These are phyloP conservation scores for Litsea cubeba DNA, from an alignment of 164 flowering plant species.

Conservation along the genomic window DNA sequence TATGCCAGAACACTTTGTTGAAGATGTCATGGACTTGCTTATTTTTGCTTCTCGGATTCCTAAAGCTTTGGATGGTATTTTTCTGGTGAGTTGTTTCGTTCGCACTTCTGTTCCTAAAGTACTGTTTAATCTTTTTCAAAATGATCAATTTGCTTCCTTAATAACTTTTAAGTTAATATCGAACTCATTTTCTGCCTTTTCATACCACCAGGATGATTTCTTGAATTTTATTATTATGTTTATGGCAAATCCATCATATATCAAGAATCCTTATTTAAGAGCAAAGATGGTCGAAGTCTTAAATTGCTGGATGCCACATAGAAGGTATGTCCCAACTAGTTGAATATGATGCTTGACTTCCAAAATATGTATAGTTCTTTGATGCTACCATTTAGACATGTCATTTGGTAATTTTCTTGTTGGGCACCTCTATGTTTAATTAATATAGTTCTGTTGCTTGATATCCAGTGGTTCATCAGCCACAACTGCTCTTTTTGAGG, in stretches of 20 bases:
- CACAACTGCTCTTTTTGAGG: slow-evolving; percentile 79
- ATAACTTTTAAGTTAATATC: neutral
- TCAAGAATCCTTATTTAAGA: slow-evolving; percentile 92
- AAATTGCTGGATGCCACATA: slow-evolving; percentile 92
- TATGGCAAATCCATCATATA: slow-evolving; percentile 84
- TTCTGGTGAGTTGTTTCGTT: slow-evolving; percentile 44
- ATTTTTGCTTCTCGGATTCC: slow-evolving; percentile 90
- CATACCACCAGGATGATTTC: slow-evolving; percentile 77
- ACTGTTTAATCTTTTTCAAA: neutral
- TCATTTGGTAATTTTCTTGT: too few relatives aligned
- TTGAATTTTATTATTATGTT: slow-evolving; percentile 99
- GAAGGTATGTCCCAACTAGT: slow-evolving; percentile 45
- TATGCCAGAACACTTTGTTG: slow-evolving; percentile 98
- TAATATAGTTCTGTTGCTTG: neutral
- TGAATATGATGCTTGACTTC: slow-evolving; percentile 3
- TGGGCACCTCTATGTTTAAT: neutral
- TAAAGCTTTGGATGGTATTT: slow-evolving; percentile 75
- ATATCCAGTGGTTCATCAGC: slow-evolving; percentile 67
- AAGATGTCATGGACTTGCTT: slow-evolving; percentile 95
- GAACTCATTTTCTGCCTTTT: neutral
- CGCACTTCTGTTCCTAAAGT: neutral
- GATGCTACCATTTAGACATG: neutral
- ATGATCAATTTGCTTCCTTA: neutral
- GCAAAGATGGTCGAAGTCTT: slow-evolving; percentile 99
- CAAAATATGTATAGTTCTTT: neutral